These are phyloP conservation scores for Pistacia atlantica DNA, from an alignment of 345 rosid species.

Conservation along the genomic window DNA sequence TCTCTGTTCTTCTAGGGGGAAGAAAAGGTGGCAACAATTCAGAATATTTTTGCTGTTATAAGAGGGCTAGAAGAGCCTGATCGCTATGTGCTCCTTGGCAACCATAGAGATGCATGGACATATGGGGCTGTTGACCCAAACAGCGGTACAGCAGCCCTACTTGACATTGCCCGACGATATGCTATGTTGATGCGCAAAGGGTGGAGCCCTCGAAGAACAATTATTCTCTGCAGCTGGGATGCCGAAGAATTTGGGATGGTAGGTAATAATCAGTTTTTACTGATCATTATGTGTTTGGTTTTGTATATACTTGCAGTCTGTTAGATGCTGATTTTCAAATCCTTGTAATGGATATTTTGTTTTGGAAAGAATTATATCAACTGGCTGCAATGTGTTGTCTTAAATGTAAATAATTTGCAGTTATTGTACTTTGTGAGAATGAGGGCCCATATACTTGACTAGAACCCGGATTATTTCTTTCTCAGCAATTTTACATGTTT, in stretches of 20 bases:
- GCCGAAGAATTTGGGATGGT: conserved; percentile 99
- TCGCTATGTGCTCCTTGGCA: conserved; percentile 82
- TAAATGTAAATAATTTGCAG: background rate
- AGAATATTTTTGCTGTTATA: conserved; percentile 69
- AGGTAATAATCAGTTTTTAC: conserved; percentile 35
- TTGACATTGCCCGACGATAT: conserved; percentile 82
- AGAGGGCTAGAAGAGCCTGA: conserved; percentile 79
- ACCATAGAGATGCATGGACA: conserved; percentile 98
- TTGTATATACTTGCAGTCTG: background rate
- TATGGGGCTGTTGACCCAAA: conserved; percentile 99
- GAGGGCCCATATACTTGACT: background rate
- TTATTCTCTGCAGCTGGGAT: conserved; percentile 92
- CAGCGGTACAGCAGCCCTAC: conserved; percentile 95
- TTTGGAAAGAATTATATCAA: background rate
- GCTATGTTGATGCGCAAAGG: conserved; percentile 63
- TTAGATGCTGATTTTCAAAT: background rate
- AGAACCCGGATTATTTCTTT: background rate
- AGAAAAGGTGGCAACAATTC: conserved; percentile 60
- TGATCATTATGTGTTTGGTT: background rate
- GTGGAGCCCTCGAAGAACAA: conserved; percentile 90
- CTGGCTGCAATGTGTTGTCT: background rate
- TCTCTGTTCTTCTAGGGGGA: conserved; percentile 54
- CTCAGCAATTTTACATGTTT: background rate
- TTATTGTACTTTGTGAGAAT: background rate
- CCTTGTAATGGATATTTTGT: background rate